Conservation (phyloP, 2,329 filamentous ascomycete species). For the Colletotrichum endophyticum region DNA sequence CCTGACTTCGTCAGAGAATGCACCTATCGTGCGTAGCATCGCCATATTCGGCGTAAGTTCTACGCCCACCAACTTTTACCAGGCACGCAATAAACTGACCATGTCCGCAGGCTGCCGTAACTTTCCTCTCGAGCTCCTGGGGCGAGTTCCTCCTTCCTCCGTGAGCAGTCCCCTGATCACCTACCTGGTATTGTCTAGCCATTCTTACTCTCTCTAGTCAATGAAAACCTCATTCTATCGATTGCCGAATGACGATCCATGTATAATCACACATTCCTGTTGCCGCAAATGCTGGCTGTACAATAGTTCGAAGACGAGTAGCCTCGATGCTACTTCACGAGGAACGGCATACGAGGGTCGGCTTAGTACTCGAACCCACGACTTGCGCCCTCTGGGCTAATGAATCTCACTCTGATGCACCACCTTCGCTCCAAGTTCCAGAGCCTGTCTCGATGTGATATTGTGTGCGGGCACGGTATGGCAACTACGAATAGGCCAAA, state of each 20-base stretch:
- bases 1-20: slow-evolving; percentile 71
- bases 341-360: slow-evolving; percentile 3
- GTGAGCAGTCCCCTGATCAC: slow-evolving; percentile 40
- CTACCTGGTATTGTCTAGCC: background rate
- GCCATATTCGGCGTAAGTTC: slow-evolving; percentile 70
- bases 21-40: slow-evolving; percentile 70
- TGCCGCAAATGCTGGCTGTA: slow-evolving; percentile 20
- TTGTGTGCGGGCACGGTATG: background rate
- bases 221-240: background rate
- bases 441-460: background rate
- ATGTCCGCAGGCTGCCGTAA: slow-evolving; percentile 60
- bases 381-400: background rate
- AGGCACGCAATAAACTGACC: slow-evolving; percentile 5
- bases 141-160: slow-evolving; percentile 71
- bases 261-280: slow-evolving; percentile 14
- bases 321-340: slow-evolving; percentile 1
- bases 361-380: background rate
- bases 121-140: slow-evolving; percentile 71
- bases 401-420: slow-evolving; percentile 4
- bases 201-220: background rate
- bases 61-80: background rate
- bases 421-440: background rate
- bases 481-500: background rate
- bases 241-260: slow-evolving; percentile 4
- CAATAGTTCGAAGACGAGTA: slow-evolving; percentile 12